Conservation (phyloP, 805 yeast genomes). For the Nakazawaea pomicola region DNA sequence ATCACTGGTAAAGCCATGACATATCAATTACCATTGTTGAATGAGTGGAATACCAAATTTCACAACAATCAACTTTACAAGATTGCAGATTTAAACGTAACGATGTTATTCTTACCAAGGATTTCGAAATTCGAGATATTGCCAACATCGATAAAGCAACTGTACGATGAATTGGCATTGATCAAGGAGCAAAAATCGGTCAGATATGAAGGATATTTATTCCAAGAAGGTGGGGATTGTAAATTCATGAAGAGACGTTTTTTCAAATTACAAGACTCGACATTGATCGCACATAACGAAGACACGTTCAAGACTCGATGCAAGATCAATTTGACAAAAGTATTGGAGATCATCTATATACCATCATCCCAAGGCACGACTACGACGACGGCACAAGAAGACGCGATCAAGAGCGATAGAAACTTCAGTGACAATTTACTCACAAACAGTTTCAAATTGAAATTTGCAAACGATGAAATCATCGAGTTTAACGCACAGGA, state of each 20-base stretch:
- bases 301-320: conserved; percentile 64
- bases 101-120: conserved; percentile 67
- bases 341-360: conserved; percentile 43
- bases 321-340: conserved; percentile 68
- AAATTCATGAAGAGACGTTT: conserved; percentile 66
- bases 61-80: conserved; percentile 43
- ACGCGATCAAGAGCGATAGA: conserved; percentile 28
- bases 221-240: conserved; percentile 92
- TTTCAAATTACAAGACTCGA: conserved; percentile 68
- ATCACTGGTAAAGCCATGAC: conserved; percentile 48
- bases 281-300: conserved; percentile 74
- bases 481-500: conserved; percentile 85
- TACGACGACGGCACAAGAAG: conserved; percentile 22
- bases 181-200: conserved; percentile 26
- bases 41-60: conserved; percentile 62
- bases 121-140: conserved; percentile 53
- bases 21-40: conserved; percentile 59
- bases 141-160: conserved; percentile 64
- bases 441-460: conserved; percentile 70
- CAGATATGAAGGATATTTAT: conserved; percentile 61
- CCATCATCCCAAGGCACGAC: conserved; percentile 20
- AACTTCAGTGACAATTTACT: conserved; percentile 69
- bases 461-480: conserved; percentile 74
- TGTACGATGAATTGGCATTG: conserved; percentile 37
- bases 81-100: conserved; percentile 63